Base-by-base conservation (phyloP, 805 yeast species). In the Metschnikowia lachancei region DNA sequence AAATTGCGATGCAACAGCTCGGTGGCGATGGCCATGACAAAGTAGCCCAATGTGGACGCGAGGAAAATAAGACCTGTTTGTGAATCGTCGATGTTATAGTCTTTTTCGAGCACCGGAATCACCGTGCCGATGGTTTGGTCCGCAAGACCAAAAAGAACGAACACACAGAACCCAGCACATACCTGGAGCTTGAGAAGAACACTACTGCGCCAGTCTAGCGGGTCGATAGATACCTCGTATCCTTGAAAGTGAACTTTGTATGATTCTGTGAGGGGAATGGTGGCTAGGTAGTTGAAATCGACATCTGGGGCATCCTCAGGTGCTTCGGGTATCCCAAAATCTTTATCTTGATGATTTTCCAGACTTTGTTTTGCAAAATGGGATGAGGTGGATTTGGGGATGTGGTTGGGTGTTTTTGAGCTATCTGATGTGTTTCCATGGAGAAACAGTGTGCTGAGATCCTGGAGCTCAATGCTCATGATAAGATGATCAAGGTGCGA, bases 121-220 rank as follows among this genome's bases (percentile, higher is more conserved):
- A 82, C 57, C 0, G 86, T 74, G 0, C 88, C 88, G 14, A 81
- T 60, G 0, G 84, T 69, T 58, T 82, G 85, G 53, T 83, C 88
- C 5, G 75, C 70, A 24, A 82, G 57, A 0, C 89, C 89, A 48
- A 78, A 61, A 1, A 79, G 56, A 1, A 71, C 57, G 54, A 81
- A 76, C 1, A 70, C 58, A 19, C 63, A 33, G 48, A 66, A 75
- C 1, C 72, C 60, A 0, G 73, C 59, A 0, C 64, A 1, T 19
- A 81, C 64, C 58, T 81, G 85, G 4, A 58, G n/a, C 45, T 68
- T 68, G 11, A 81, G 60, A 30, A 62, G 59, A 3, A 29, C 24
- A 30, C 77, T 73, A 10, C 59, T 38, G 18, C 69, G 62, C 57
- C 75, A 65, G 53, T 76, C 69, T n/a, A 49, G 55, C 2, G 77